phyloP scores from a whole-genome alignment of 306 rosid genomes.

The Vigna reflexopilosa region DNA sequence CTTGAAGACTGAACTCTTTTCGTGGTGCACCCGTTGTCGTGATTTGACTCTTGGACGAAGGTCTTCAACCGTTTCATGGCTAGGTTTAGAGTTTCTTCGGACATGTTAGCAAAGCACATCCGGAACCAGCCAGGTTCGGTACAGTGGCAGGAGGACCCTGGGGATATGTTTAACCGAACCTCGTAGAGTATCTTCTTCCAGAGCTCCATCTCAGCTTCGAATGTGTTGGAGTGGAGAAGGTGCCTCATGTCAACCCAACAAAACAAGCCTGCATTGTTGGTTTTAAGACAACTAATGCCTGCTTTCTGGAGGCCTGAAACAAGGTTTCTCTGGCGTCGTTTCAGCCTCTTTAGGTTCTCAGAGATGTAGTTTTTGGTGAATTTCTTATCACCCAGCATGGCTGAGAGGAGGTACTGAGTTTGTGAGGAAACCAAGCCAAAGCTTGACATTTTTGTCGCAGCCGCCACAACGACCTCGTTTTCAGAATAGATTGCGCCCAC shows the following conservation, averaged over 20 bases:
- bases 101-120: slow-evolving; percentile 83
- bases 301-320: slow-evolving; percentile 62
- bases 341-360: slow-evolving; percentile 72
- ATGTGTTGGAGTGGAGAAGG: slow-evolving; percentile 63
- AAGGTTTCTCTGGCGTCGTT: slow-evolving; percentile 60
- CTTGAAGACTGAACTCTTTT: slow-evolving; percentile 38
- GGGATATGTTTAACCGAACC: slow-evolving; percentile 74
- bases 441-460: slow-evolving; percentile 91
- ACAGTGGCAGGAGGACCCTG: slow-evolving; percentile 87
- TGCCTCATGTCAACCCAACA: slow-evolving; percentile 91
- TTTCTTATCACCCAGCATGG: slow-evolving; percentile 75
- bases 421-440: slow-evolving; percentile 84
- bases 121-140: slow-evolving; percentile 90
- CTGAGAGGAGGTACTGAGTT: slow-evolving; percentile 79
- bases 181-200: slow-evolving; percentile 80
- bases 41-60: slow-evolving; percentile 53
- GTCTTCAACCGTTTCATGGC: slow-evolving; percentile 68
- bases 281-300: slow-evolving; percentile 63
- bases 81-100: slow-evolving; percentile 61
- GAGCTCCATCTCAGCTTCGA: slow-evolving; percentile 81
- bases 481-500: slow-evolving; percentile 82
- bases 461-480: slow-evolving; percentile 63
- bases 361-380: slow-evolving; percentile 65
- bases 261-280: slow-evolving; percentile 81
- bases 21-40: slow-evolving; percentile 1